Base-by-base conservation (phyloP, 2,329 filamentous ascomycete species). In the Nemania sp. region DNA sequence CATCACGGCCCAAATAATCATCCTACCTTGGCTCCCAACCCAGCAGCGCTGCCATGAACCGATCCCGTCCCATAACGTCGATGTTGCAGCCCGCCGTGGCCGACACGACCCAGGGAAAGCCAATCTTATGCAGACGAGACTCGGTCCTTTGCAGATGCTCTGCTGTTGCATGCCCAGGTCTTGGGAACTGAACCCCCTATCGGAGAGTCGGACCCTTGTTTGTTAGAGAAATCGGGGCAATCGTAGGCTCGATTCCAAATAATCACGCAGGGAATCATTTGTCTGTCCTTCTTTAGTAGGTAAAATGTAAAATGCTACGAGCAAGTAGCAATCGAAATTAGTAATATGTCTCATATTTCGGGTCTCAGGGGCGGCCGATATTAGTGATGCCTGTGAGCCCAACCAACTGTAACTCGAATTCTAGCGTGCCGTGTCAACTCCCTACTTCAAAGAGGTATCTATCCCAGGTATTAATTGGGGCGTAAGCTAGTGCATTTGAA, bases 141-240 rank as follows among this genome's bases (percentile, higher is more conserved):
- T 43, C 62, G 59, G 62, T 56, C 48, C 45, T 64, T 59, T 62
- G 62, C 62, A 64, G 62, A 45, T 48, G 10, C 32, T 57, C 50
- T 62, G 46, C 53, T 57, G 37, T 51, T 54, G 39, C 32, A 48
- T 53, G 18, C 42, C 25, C 39, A 52, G 25, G n/a, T 55, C 32
- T 47, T 61, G 21, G 45, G 51, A 12, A 52, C 42, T 39, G 50
- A 52, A 12, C 13, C 25, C 20, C 18, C 17, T 25, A 29, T 49
- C 32, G 54, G 54, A 35, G 18, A 53, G 20, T 20, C 39, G 51
- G 10, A 54, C 12, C 11, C 17, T 50, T 13, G n/a, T 25, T 21
- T 42, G 13, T 10, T 25, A 15, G 21, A 5, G 13, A 40, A 54
- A 34, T 13, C 3, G 20, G 37, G 11, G 13, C 20, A 51, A 21